Conservation (phyloP, 257 asterid genomes). For the Thymus mandschuricus region DNA sequence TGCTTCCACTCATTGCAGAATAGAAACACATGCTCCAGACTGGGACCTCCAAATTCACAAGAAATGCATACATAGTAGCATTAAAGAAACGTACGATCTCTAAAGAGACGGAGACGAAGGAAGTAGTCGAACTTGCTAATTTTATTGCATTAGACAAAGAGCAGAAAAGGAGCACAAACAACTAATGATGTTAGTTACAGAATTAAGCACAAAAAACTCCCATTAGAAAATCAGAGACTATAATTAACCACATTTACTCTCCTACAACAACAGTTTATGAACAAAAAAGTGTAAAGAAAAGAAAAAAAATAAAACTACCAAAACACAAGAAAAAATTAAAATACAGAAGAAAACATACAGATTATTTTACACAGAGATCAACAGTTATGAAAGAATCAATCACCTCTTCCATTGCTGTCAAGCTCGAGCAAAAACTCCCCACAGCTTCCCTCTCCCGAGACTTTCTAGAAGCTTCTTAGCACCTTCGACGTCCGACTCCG, state of each 20-base stretch:
- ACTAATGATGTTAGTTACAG: slow-evolving; percentile 42
- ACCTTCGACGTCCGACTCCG: slow-evolving; percentile 66
- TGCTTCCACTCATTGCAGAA: neutral
- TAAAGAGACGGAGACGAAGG: neutral
- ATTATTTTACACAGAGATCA: slow-evolving; percentile 43
- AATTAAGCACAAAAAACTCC: slow-evolving; percentile 25
- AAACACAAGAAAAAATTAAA: neutral
- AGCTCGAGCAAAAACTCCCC: slow-evolving; percentile 70
- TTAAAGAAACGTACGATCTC: neutral
- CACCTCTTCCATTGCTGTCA: slow-evolving; percentile 14
- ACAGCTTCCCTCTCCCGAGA: slow-evolving; percentile 65
- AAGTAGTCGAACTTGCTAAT: neutral
- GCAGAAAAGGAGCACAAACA: slow-evolving; percentile 18
- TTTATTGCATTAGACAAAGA: slow-evolving; percentile 31
- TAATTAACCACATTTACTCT: slow-evolving; percentile 28
- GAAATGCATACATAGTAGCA: neutral
- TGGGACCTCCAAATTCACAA: neutral
- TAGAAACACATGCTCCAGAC: neutral
- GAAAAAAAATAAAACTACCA: slow-evolving; percentile 13
- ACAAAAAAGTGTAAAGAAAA: slow-evolving; percentile 46
- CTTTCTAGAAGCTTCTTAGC: slow-evolving; percentile 77
- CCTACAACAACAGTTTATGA: slow-evolving; percentile 44
- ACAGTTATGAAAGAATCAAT: neutral
- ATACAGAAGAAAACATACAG: slow-evolving; percentile 14
- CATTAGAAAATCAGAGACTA: slow-evolving; percentile 39